Evolutionary conservation across 1,139 yeast genomes (phyloP), one percentile per base, ranked within the genome.

Genomic region (Blastobotrys persicus): DNA sequence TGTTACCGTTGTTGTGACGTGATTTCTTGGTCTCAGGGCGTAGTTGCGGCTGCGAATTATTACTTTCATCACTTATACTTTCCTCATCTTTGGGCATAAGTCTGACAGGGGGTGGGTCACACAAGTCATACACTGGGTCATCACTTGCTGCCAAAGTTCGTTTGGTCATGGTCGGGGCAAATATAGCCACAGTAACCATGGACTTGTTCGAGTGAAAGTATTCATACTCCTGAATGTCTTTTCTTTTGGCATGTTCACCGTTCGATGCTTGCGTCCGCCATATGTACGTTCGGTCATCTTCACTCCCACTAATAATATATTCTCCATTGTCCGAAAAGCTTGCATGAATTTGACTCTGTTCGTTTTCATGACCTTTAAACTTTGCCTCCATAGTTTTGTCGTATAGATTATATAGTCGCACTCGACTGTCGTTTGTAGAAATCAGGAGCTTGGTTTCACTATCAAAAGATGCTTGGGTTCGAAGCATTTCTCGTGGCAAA

Each of bases 151-250:
- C 83, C 46, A 89, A 67, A 13, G 85, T 70, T 50, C 79, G 80
- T 51, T 79, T 75, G 0, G 96, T 83, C 2, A 73, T 71, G n/a
- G 78, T 70, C 0, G 97, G 97, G 0, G 95, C 96, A 69, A 88
- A 81, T 0, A 80, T 61, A 0, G 95, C 92, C 17, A 79, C 81
- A 43, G 92, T 88, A 19, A 88, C 87, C 39, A 80, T 77, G 0
- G 84, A 73, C 58, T 79, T 81, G 66, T 86, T 89, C 0, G 95
- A 88, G 66, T 85, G 94, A 64, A 88, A 86, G 3, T 86, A 76
- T 2, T 85, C 75, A 63, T 73, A 74, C 44, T 65, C 66, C 37
- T 61, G 61, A 31, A 62, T 55, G 19, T 61, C 63, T 34, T 58
- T 60, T 43, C 62, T 63, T 14, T 55, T 55, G 38, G 44, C 45